Conservation (phyloP, 495 filamentous ascomycete species). For the Pseudevernia furfuracea region DNA sequence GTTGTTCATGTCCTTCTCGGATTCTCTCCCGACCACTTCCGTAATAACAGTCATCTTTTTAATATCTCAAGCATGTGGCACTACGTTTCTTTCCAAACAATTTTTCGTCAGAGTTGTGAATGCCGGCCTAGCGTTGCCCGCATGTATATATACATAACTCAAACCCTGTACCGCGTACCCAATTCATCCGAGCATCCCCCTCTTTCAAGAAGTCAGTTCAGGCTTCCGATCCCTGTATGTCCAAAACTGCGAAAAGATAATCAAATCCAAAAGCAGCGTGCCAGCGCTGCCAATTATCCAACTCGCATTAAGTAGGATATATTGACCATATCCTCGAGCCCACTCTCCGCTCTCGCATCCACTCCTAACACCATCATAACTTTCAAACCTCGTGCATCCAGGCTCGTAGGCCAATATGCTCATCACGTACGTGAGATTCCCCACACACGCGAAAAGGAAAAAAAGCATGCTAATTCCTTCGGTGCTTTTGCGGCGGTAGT, state of each 20-base stretch:
- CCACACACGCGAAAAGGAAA: constrained; percentile 92
- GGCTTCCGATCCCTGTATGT: constrained; percentile 47
- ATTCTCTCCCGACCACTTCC: too few relatives aligned
- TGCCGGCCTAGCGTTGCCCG: neutral
- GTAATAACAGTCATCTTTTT: too few relatives aligned
- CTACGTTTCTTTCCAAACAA: neutral
- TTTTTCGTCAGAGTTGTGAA: neutral
- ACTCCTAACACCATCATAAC: constrained; percentile 49
- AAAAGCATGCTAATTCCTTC: constrained; percentile 88
- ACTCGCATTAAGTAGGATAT: constrained; percentile 77
- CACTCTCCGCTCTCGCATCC: constrained; percentile 24
- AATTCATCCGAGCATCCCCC: neutral
- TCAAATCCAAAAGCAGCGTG: constrained; percentile 72
- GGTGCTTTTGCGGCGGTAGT: constrained; percentile 80
- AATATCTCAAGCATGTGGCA: too few relatives aligned
- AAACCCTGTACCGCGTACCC: neutral
- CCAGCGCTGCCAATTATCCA: constrained; percentile 89
- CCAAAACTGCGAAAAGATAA: constrained; percentile 90
- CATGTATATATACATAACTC: neutral
- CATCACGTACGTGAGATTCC: constrained; percentile 86
- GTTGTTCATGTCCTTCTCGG: too few relatives aligned
- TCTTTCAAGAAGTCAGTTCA: neutral
- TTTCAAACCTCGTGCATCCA: constrained; percentile 37
- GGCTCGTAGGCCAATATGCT: constrained; percentile 86
- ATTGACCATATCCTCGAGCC: constrained; percentile 51